Evolutionary conservation across 192 early-diverging fungal genomes (phyloP), one percentile per base, ranked within the genome.

Genomic region (Kickxella alabastrina): DNA sequence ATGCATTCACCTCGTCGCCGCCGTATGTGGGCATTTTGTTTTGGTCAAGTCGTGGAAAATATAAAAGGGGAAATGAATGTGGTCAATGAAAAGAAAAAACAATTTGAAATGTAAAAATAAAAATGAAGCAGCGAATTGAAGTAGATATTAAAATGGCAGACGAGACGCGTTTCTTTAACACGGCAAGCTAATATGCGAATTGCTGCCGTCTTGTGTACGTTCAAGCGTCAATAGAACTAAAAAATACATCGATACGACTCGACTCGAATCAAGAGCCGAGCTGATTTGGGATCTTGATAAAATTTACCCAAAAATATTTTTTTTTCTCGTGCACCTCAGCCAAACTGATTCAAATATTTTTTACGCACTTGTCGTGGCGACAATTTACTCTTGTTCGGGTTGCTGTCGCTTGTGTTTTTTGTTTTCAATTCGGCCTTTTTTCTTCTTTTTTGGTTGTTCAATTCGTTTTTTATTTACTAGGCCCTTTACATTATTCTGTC

Each of bases 1-100:
- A 59, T 7, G 92, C 95, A 41, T 85, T 83, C 39, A 97, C 92
- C 78, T 98, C 92, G 78, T 98, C 93, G 52, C 75, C 63, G 37
- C 77, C 78, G 46, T 80, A 80, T 3, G 69, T 78, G n/a, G 60
- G 69, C 75, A 79, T 76, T 21, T 25, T 5, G 27, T 43, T 51
- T 35, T 32, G 15, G 26, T 52, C 2, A 24, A 58, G 22, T 12
- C 2, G 24, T 24, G 22, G n/a, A 12, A n/a, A 40, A 42, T 7
- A 27, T 54, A 42, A 42, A 10, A 22, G 42, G 23, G 25, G 15
- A 62, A 26, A 49, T 35, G n/a, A n/a, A n/a, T n/a, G n/a, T n/a
- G n/a, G n/a, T n/a, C n/a, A n/a, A n/a, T n/a, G n/a, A 18, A 17
- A 28, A 15, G 1, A 48, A 29, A 42, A 19, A 42, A 42, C n/a